Evolutionary conservation across 139 green algal species (phyloP).

Genomic region (Micractinium conductrix): DNA sequence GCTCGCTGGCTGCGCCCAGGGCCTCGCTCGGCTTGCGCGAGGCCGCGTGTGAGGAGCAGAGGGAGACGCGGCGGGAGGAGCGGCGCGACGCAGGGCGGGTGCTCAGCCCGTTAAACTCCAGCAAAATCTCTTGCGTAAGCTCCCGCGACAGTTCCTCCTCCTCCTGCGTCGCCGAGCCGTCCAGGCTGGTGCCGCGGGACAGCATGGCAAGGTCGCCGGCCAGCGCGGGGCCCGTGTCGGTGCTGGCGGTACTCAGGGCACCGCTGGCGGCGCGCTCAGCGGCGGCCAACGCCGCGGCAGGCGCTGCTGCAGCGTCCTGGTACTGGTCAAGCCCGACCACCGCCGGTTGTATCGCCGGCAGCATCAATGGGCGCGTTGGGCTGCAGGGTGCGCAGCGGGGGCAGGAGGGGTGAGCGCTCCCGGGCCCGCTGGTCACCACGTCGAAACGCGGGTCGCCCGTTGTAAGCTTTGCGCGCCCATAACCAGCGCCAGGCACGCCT

Average conservation of each 20-base stretch:
- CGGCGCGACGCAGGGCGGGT: neutral
- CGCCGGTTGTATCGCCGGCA: neutral
- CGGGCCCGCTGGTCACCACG: neutral
- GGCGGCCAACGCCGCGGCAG: neutral
- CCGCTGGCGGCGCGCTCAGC: neutral
- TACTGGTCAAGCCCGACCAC: neutral
- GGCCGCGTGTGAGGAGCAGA: neutral
- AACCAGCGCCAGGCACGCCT: neutral
- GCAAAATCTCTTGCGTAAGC: conserved; percentile 12
- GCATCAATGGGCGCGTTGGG: neutral
- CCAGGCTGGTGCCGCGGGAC: neutral
- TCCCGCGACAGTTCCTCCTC: conserved; percentile 9
- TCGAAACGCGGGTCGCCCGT: no score
- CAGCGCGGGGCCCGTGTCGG: neutral
- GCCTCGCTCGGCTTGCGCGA: no score
- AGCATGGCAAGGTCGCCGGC: neutral
- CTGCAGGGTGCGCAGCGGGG: neutral
- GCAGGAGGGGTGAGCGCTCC: neutral
- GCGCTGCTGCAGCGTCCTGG: neutral
- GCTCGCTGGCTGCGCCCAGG: neutral
- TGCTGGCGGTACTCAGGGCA: neutral
- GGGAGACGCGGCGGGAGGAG: neutral
- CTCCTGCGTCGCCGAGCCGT: neutral
- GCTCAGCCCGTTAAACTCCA: neutral
- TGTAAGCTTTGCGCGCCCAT: no score